Evolutionary conservation across 352 stramenopile species (phyloP), one percentile per base, ranked within the genome.

Genomic region (Globisporangium megalacanthum): DNA sequence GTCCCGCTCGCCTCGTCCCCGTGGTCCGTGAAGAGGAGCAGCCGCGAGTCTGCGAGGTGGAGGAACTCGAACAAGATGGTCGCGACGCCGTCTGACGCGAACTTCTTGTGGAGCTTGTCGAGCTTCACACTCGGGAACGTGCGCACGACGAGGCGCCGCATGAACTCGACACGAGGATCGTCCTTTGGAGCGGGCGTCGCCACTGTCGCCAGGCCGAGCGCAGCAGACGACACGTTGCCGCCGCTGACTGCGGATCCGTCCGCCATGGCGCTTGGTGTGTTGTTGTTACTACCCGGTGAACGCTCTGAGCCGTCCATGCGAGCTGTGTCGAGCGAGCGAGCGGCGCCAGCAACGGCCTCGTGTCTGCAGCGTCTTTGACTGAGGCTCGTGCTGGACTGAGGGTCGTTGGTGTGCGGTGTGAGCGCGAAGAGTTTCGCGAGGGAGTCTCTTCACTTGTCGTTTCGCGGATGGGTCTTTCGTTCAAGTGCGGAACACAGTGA

Each of bases 1-100:
- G 58, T 65, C 6, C 73, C 75, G 31, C 67, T 85, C 20, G 62
- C 56, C 44, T 86, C 75, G 36, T 75, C 78, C 13, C 79, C 81
- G 33, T 86, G 77, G 57, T 92, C 77, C n/a, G 79, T 88, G 52
- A 92, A 72, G 11, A 92, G 64, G 54, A 92, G 57, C 52, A 92
- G 60, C 14, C 79, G 67, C 41, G 75, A 62, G 55, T 87, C 75
- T 0, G 77, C 67, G 6, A 92, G 31, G 36, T 89, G 81, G 17
- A 89, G 60, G 52, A 92, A 92, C 46, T 88, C 81, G 58, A 92
- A 92, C 10, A 92, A 57, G 44, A 76, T 44, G 9, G 66, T 66
- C 33, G 79, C 81, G 55, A 92, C 72, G 29, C 47, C 45, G 14
- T 92, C 81, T 17, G 75, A 77, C n/a, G 81, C 81, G 31, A 89